Base-by-base conservation (phyloP, 257 asterid genomes). In the Petrea volubilis region DNA sequence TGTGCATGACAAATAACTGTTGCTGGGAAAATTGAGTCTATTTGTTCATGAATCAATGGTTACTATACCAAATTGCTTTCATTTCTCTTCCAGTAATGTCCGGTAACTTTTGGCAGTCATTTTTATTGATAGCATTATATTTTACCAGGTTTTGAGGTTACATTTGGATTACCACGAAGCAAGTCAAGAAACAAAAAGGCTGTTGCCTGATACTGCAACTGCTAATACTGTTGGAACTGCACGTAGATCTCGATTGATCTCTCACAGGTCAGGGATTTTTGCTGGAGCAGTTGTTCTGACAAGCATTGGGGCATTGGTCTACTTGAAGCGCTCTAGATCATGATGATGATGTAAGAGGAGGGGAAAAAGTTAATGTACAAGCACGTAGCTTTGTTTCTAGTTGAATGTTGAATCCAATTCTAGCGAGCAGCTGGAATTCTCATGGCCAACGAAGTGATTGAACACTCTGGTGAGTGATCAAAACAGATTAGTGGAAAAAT, bases 91-190 rank as follows among this genome's bases (percentile, higher is more conserved):
- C 0, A 6, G 6, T 17, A 17, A n/a, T n/a, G 4, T 24, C 9
- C 38, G 3, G 17, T 31, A 27, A 20, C 41, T 28, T 58, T 27
- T n/a, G 43, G n/a, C 43, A 33, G 6, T 40, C 59, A 43, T 60
- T 20, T 36, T 21, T 29, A 15, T 40, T 40, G 1, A 40, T 40
- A 15, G 3, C 9, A 1, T 15, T 47, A 6, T 47, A 4, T 47
- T 14, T 60, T 51, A n/a, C 50, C 80, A 91, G 98, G 89, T 91
- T 43, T 76, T 93, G 87, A 84, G 94, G 74, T 83, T 93, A 70
- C 96, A 93, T 50, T 74, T 91, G 68, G 87, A 87, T 60, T 80
- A 68, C 58, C 18, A 53, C 5, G 82, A 74, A 17, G 67, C 79
- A 44, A 71, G 64, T 33, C 61, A 58, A 67, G 83, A 77, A 18